Evolutionary conservation across 352 stramenopile genomes (phyloP).

Genomic region (Phytophthora crassamura): DNA sequence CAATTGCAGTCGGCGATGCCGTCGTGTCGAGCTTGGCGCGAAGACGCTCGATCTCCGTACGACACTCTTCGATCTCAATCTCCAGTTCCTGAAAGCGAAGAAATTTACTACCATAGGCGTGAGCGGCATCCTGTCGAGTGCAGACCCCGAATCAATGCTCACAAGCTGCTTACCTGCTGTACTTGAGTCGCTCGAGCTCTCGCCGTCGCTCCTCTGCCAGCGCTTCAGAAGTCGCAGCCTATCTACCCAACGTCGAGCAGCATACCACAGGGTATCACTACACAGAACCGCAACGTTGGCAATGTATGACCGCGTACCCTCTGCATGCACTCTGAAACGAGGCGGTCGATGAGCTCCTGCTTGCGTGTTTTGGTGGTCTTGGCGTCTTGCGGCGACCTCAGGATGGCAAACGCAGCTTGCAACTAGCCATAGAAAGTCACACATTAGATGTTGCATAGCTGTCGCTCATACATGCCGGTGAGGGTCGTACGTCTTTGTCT

Average conservation of each 20-base stretch:
- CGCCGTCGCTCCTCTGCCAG: conserved; percentile 63
- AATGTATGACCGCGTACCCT: conserved; percentile 33
- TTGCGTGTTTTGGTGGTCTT: conserved; percentile 71
- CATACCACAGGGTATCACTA: conserved; percentile 8
- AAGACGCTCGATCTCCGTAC: conserved; percentile 61
- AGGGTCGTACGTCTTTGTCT: conserved; percentile 60
- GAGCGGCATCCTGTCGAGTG: background rate
- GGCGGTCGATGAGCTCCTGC: conserved; percentile 62
- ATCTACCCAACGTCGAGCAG: conserved; percentile 27
- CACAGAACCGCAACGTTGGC: background rate
- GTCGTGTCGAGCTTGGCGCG: conserved; percentile 29
- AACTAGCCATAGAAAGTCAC: conserved; percentile 36
- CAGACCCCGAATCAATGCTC: background rate
- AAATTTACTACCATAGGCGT: conserved; percentile 56
- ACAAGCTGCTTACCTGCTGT: conserved; percentile 50
- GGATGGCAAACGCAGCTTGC: conserved; percentile 61
- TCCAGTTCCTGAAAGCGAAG: conserved; percentile 73
- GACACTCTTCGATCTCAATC: conserved; percentile 65
- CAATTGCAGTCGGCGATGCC: conserved; percentile 28
- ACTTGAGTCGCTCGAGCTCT: conserved; percentile 60
- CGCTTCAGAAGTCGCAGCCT: conserved; percentile 59
- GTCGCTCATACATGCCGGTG: background rate
- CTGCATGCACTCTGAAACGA: conserved; percentile 66
- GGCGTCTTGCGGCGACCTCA: conserved; percentile 64
- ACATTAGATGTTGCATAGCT: background rate